Conservation (phyloP, 495 filamentous ascomycete species). For the Trichoderma orchidacearum region DNA sequence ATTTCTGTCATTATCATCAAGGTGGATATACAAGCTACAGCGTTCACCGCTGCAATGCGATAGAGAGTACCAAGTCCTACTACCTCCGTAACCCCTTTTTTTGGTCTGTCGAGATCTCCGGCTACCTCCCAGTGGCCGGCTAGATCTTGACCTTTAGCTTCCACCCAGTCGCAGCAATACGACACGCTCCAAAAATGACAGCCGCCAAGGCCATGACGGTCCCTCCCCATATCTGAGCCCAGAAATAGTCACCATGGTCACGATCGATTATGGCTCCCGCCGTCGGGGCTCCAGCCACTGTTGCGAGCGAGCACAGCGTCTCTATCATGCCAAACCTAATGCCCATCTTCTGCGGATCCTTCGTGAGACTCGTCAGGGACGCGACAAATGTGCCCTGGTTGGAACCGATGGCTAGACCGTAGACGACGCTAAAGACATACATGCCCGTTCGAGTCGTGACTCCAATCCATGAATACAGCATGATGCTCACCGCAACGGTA, state of each 20-base stretch:
- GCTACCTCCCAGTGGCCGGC: background rate
- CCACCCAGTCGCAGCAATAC: constrained; percentile 10
- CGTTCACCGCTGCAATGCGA: no score
- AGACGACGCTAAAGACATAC: constrained; percentile 26
- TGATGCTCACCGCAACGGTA: constrained; percentile 14
- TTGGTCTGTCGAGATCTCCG: background rate
- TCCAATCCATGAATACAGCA: constrained; percentile 24
- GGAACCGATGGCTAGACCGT: constrained; percentile 23
- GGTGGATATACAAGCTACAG: no score
- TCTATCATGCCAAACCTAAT: constrained; percentile 31
- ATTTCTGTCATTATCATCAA: background rate
- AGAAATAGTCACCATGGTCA: constrained; percentile 18
- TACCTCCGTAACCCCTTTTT: background rate
- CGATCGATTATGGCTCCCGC: constrained; percentile 29
- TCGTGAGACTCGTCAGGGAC: constrained; percentile 23
- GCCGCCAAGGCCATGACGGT: constrained; percentile 16
- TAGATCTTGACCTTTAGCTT: constrained; percentile 16
- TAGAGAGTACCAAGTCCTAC: no score
- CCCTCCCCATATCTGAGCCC: constrained; percentile 29
- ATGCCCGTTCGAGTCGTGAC: constrained; percentile 20
- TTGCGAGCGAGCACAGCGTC: constrained; percentile 23
- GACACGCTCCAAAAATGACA: constrained; percentile 6
- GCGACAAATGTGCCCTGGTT: constrained; percentile 24
- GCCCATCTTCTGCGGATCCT: constrained; percentile 26
- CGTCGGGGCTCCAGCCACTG: constrained; percentile 27